Evolutionary conservation across 2,329 filamentous ascomycete genomes (phyloP), one percentile per base, ranked within the genome.

Genomic region (Calonectria ilicicola): DNA sequence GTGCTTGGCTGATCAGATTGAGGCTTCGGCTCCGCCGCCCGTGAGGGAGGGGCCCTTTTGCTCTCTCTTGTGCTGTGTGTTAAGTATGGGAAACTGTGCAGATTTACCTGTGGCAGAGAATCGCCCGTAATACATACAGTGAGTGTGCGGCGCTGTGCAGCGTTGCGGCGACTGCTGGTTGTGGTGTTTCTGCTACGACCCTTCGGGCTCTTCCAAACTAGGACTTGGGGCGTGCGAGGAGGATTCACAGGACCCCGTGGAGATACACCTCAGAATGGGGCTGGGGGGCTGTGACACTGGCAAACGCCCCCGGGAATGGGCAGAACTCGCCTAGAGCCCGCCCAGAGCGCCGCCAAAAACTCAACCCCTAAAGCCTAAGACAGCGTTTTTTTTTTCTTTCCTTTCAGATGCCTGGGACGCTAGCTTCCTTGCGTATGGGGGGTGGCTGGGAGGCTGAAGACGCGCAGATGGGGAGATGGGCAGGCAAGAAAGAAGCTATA

Each of bases 371-470:
- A 62, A 14, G 40, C 58, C 58, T 63, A 38, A 42, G 23, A 12
- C 38, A 29, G 15, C 23, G 38, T 10, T 23, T 19, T 15, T 23
- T 53, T 47, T 46, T 12, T 26, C 9, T 42, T 26, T 58, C 12
- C 21, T 21, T 21, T 42, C 29, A 68, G 29, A 44, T 56, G 51
- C 65, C 53, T 27, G 51, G 9, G 27, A 51, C 65, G 53, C 65
- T 68, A 68, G 26, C 65, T 26, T 49, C n/a, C 26, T 26, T 38
- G 17, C 40, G 35, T 40, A 62, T 40, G 53, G 42, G 53, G 51
- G 65, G 53, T 62, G 65, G 65, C 65, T 62, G 65, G 65, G 65
- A 42, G 40, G n/a, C 46, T 47, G 44, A 46, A 26, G 32, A 23
- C 21, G 44, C 44, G 44, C 44, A 29, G 32, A 29, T n/a, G 14